Base-by-base conservation (phyloP, 345 rosid genomes). In the Salix udensis region DNA sequence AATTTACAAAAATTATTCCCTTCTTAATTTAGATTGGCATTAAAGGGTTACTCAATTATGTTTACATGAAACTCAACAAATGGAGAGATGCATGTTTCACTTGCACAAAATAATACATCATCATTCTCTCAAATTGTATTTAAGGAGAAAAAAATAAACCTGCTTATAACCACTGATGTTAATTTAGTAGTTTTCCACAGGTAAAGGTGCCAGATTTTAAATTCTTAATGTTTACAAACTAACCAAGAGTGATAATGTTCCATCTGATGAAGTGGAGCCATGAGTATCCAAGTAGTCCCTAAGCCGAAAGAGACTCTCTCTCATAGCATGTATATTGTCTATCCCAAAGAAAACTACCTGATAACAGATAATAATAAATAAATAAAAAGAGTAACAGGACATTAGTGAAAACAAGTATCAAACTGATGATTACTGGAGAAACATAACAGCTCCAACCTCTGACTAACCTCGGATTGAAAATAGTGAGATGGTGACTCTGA, bases 291-390 rank as follows among this genome's bases (percentile, higher is more conserved):
- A 78, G 81, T 96, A 96, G 78, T 96, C 98, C 84, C 98, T 85
- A 84, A 96, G 92, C 85, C 99, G 92, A 80, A 91, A 86, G 81
- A 96, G 91, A 87, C 98, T 93, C 71, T 96, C 99, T 82, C 99
- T 86, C 98, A 96, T 96, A 69, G 98, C 94, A 86, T 96, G 98
- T 82, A 96, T 94, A 84, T 94, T 96, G 88, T 96, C 99, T 81
- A 96, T 96, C 77, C 99, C 99, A 88, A 96, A 88, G 83, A 94
- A 96, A 58, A 94, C 97, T 74, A 96, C 85, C 99, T 96, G 90
- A 76, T 60, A 31, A 77, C 65, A 79, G 24, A 81, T 18, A 40
- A 40, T 40, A 40, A 40, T 40, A 40, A 40, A 40, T 2, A 11
- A 39, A 39, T 1, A 39, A 39, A 78, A 60, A 30, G 71, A 58